These are phyloP conservation scores for Fagus sylvatica DNA, from an alignment of 306 rosid species.

Conservation along the genomic window DNA sequence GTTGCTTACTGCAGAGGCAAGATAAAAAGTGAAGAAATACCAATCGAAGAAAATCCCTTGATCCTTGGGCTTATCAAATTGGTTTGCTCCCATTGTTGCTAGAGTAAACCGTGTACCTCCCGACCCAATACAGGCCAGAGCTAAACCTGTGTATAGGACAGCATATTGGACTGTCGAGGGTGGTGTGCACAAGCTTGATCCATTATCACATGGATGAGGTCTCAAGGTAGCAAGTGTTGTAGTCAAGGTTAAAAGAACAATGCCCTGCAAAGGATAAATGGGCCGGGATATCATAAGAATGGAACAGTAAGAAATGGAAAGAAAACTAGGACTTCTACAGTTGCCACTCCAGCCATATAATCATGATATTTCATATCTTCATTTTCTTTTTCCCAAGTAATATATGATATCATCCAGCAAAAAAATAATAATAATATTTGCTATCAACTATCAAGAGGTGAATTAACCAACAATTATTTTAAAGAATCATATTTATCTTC, in stretches of 20 bases:
- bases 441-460: too few species aligned
- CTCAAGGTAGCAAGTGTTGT: constrained; percentile 18
- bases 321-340: too few species aligned
- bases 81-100: constrained; percentile 36
- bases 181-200: constrained; percentile 14
- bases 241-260: constrained; percentile 11
- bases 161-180: constrained; percentile 15
- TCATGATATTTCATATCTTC: too few species aligned
- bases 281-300: neutral
- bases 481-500: too few species aligned
- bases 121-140: constrained; percentile 7
- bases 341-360: too few species aligned
- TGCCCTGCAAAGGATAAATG: constrained; percentile 16
- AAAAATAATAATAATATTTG: too few species aligned
- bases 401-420: too few species aligned
- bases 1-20: neutral
- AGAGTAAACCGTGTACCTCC: constrained; percentile 29
- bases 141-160: constrained; percentile 7
- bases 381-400: too few species aligned
- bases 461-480: too few species aligned
- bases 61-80: constrained; percentile 14
- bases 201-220: constrained; percentile 20
- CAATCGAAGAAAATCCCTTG: constrained; percentile 39
- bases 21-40: constrained; percentile 18
- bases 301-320: too few species aligned